phyloP scores from a whole-genome alignment of 1,284 basidiomycete genomes.

The Cryptococcus sp. region DNA sequence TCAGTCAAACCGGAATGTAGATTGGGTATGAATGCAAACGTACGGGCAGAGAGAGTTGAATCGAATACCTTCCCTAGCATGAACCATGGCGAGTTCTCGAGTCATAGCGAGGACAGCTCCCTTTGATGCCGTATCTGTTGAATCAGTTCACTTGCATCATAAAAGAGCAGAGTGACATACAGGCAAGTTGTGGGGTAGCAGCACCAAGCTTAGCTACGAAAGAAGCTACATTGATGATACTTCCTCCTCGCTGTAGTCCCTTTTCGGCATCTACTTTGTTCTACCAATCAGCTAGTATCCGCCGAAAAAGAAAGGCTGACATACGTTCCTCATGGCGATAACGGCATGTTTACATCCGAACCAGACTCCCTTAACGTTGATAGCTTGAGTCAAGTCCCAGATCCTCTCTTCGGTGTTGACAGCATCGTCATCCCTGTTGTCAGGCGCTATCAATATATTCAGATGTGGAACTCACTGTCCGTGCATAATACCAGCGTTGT shows the following conservation, averaged over 20 bases:
- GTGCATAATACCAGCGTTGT: conserved; percentile 97
- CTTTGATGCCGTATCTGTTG: conserved; percentile 52
- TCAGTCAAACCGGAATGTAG: too few relatives aligned
- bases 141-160: neutral
- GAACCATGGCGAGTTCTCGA: conserved; percentile 92
- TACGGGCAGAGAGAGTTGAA: conserved; percentile 94
- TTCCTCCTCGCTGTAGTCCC: conserved; percentile 77
- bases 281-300: conserved; percentile 30
- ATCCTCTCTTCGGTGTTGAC: conserved; percentile 92
- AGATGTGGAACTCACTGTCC: conserved; percentile 18
- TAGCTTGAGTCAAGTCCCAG: conserved; percentile 89
- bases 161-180: conserved; percentile 55
- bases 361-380: conserved; percentile 98
- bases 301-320: conserved; percentile 7
- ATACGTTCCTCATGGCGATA: conserved; percentile 73
- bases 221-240: conserved; percentile 93
- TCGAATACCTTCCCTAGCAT: conserved; percentile 91
- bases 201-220: conserved; percentile 92
- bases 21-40: conserved; percentile 41
- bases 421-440: conserved; percentile 71
- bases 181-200: conserved; percentile 92
- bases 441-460: neutral
- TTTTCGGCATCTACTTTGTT: conserved; percentile 77
- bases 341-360: conserved; percentile 98
- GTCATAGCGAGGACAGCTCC: conserved; percentile 98